A percentile compares a stretch with the other conserved stretches of the same genome.
These are phyloP conservation scores for Rhizopogon roseolus DNA, from an alignment of 768 basidiomycete species.

Conservation along the genomic window DNA sequence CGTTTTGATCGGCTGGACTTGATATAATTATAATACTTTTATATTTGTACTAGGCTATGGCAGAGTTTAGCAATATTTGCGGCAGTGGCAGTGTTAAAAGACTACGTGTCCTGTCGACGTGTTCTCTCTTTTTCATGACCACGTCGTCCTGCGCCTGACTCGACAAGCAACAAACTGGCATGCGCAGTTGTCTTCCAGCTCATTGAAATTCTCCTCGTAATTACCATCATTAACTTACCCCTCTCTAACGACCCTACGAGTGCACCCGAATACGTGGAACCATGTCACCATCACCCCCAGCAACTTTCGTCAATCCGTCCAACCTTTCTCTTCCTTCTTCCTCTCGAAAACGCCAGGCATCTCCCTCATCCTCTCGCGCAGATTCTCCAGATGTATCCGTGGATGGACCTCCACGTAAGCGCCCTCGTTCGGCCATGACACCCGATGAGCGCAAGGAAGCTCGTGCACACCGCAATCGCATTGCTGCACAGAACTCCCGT, in stretches of 20 bases:
- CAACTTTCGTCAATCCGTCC: constrained; percentile 32
- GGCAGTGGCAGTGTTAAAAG: constrained; percentile 15
- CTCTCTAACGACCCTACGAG: no score
- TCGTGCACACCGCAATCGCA: constrained; percentile 86
- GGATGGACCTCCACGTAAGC: constrained; percentile 65
- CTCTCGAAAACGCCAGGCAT: constrained; percentile 21
- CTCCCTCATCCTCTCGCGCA: constrained; percentile 17
- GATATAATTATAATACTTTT: no score
- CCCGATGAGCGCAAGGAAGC: constrained; percentile 84
- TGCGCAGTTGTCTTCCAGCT: constrained; percentile 3
- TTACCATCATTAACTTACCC: constrained; percentile 18
- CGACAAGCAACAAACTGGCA: background rate
- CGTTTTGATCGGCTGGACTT: constrained; percentile 1
- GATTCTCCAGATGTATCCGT: constrained; percentile 10
- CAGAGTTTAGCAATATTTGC: constrained; percentile 19
- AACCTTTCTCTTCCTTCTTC: constrained; percentile 34
- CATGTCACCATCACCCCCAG: constrained; percentile 19
- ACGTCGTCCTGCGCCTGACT: constrained; percentile 10
- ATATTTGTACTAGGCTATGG: background rate
- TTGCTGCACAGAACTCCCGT: constrained; percentile 90
- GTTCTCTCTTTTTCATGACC: constrained; percentile 15
- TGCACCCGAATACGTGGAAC: constrained; percentile 1
- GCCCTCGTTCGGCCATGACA: constrained; percentile 55
- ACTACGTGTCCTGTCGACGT: constrained; percentile 25
- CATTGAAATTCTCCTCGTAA: constrained; percentile 4